A percentile compares a stretch with the other conserved stretches of the same genome.
phyloP scores from a whole-genome alignment of 2,329 filamentous ascomycete genomes.

The Neonectria ditissima region DNA sequence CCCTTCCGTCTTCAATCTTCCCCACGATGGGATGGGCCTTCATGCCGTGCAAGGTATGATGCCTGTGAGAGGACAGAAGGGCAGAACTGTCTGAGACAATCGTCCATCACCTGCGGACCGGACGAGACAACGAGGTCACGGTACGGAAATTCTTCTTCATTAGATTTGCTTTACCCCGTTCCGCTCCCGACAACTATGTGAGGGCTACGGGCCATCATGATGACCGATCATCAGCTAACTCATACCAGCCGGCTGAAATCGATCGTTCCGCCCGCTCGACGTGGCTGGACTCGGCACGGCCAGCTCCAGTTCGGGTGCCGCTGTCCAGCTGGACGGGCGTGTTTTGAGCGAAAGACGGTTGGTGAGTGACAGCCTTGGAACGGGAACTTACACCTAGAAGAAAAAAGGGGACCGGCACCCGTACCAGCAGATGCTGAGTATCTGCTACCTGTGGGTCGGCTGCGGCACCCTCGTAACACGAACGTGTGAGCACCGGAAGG shows the following conservation, averaged over 20 bases:
- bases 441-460: neutral
- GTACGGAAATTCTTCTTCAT: slow-evolving; percentile 17
- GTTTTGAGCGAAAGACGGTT: slow-evolving; percentile 1
- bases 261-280: slow-evolving; percentile 22
- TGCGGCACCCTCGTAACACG: neutral
- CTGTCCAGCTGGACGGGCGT: slow-evolving; percentile 23
- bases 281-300: slow-evolving; percentile 19
- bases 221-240: slow-evolving; percentile 15
- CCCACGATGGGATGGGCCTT: slow-evolving; percentile 25
- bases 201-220: neutral
- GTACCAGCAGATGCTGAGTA: neutral
- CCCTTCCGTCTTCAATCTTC: slow-evolving; percentile 10
- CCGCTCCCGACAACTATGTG: slow-evolving; percentile 27
- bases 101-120: neutral
- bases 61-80: slow-evolving; percentile 13
- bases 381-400: slow-evolving; percentile 2
- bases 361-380: slow-evolving; percentile 1
- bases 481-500: neutral
- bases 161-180: neutral
- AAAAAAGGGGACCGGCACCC: neutral
- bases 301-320: slow-evolving; percentile 8
- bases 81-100: slow-evolving; percentile 36
- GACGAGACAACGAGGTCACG: slow-evolving; percentile 25
- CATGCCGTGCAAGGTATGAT: slow-evolving; percentile 18
- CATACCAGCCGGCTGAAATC: slow-evolving; percentile 28